Evolutionary conservation across 345 rosid genomes (phyloP).

Genomic region (Lumnitzera littorea): DNA sequence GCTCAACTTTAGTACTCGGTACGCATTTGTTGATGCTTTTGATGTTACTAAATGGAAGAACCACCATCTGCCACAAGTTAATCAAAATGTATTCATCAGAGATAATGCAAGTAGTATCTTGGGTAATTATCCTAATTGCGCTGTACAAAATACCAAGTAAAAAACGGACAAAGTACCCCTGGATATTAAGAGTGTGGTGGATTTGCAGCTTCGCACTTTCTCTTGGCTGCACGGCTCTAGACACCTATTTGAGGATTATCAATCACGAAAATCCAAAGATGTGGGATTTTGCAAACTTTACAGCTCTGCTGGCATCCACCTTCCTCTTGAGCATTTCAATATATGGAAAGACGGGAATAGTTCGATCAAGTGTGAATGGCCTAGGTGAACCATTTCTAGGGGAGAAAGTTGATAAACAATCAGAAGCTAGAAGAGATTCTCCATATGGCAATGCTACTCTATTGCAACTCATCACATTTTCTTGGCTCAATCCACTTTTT

Average conservation of each 20-base stretch:
- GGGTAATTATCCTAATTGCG: conserved; percentile 31
- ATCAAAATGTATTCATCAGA: conserved; percentile 38
- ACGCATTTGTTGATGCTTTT: conserved; percentile 41
- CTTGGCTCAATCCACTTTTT: conserved; percentile 85
- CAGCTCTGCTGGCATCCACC: conserved; percentile 43
- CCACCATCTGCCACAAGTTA: conserved; percentile 31
- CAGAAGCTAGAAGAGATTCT: conserved; percentile 26
- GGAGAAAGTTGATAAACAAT: conserved; percentile 22
- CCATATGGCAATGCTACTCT: conserved; percentile 70
- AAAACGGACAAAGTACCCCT: conserved; percentile 40
- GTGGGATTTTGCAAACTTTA: conserved; percentile 42
- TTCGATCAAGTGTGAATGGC: conserved; percentile 14
- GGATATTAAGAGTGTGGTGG: conserved; percentile 84
- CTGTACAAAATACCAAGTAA: conserved; percentile 26
- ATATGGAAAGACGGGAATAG: conserved; percentile 58
- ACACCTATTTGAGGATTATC: conserved; percentile 19
- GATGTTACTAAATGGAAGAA: conserved; percentile 24
- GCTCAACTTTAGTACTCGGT: conserved; percentile 35
- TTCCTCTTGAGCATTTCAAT: conserved; percentile 46
- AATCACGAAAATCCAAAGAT: conserved; percentile 20
- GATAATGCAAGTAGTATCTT: conserved; percentile 36
- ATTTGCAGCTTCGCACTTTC: conserved; percentile 56
- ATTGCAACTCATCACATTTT: conserved; percentile 70
- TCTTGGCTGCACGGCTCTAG: conserved; percentile 21
- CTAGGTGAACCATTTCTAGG: conserved; percentile 51